These are phyloP conservation scores for Rhizopogon vinicolor DNA, from an alignment of 768 basidiomycete genomes.

Conservation along the genomic window DNA sequence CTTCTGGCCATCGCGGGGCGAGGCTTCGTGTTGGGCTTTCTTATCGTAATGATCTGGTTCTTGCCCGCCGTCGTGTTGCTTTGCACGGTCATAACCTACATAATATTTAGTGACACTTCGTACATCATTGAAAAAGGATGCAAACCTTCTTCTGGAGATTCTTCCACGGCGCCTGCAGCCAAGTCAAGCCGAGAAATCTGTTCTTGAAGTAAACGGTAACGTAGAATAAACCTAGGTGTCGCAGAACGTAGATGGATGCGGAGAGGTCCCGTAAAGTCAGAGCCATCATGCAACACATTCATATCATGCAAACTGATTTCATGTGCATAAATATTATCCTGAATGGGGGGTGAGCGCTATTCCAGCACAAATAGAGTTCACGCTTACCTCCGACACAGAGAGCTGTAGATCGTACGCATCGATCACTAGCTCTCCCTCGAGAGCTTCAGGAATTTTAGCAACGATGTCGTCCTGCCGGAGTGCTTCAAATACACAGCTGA, in stretches of 20 bases:
- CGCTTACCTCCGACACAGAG: conserved; percentile 56
- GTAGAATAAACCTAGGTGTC: conserved; percentile 59
- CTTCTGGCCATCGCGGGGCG: background rate
- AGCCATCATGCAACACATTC: conserved; percentile 63
- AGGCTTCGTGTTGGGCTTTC: background rate
- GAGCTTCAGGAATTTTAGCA: conserved; percentile 38
- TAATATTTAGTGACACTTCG: background rate
- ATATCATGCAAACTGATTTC: conserved; percentile 72
- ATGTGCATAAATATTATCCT: conserved; percentile 69
- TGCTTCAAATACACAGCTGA: conserved; percentile 66
- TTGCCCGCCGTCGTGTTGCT: conserved; percentile 7
- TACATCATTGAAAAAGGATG: background rate
- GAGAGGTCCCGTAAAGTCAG: conserved; percentile 57
- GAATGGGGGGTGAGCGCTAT: conserved; percentile 4
- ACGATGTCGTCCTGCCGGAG: conserved; percentile 60
- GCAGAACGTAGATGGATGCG: conserved; percentile 48
- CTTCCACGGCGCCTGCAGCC: conserved; percentile 10
- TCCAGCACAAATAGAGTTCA: background rate
- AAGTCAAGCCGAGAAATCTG: conserved; percentile 41
- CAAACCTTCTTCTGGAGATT: conserved; percentile 18
- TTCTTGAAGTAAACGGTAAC: conserved; percentile 61
- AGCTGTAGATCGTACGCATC: conserved; percentile 71
- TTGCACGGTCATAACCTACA: background rate
- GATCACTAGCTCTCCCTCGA: conserved; percentile 60
- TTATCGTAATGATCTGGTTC: background rate